Percentiles rank a stretch among this genome's conserved stretches.
Conservation (phyloP, 371 early-diverging fungal genomes). For the Mucor saturninus region DNA sequence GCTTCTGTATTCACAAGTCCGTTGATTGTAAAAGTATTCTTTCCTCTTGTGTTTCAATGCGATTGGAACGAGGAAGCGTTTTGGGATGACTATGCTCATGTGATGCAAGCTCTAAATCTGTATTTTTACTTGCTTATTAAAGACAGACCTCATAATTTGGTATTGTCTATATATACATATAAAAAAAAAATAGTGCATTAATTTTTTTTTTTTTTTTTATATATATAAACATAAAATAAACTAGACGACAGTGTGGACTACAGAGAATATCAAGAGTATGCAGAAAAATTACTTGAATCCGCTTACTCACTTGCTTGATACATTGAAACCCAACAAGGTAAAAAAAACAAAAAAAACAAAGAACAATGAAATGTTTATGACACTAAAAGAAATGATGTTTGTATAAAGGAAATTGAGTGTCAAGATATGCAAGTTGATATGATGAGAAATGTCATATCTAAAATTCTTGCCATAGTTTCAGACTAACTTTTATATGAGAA, state of each 20-base stretch:
- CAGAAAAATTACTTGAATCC: slow-evolving; percentile 14
- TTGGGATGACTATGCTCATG: slow-evolving; percentile 40
- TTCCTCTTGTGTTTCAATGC: slow-evolving; percentile 24
- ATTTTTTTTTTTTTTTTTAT: not conserved
- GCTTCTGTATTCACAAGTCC: slow-evolving; percentile 25
- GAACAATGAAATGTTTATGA: not conserved
- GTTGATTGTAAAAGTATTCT: slow-evolving; percentile 19
- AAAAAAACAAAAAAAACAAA: not conserved
- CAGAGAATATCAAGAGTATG: slow-evolving; percentile 7
- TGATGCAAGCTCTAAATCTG: slow-evolving; percentile 48
- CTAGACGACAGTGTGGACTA: slow-evolving; percentile 21
- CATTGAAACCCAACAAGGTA: not conserved
- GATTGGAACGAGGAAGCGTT: slow-evolving; percentile 15
- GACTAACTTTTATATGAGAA: not conserved
- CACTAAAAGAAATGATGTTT: not conserved
- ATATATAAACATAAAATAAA: not conserved
- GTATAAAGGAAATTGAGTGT: slow-evolving; percentile 1
- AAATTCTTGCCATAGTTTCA: not conserved
- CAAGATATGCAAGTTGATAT: slow-evolving; percentile 11
- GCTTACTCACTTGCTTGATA: not conserved
- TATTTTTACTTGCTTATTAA: slow-evolving; percentile 45
- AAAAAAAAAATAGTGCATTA: not conserved
- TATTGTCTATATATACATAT: not conserved
- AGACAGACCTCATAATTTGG: slow-evolving; percentile 29
- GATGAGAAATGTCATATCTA: slow-evolving; percentile 10